Evolutionary conservation across 257 asterid species (phyloP).

Genomic region (Fraxinus cuspidata): DNA sequence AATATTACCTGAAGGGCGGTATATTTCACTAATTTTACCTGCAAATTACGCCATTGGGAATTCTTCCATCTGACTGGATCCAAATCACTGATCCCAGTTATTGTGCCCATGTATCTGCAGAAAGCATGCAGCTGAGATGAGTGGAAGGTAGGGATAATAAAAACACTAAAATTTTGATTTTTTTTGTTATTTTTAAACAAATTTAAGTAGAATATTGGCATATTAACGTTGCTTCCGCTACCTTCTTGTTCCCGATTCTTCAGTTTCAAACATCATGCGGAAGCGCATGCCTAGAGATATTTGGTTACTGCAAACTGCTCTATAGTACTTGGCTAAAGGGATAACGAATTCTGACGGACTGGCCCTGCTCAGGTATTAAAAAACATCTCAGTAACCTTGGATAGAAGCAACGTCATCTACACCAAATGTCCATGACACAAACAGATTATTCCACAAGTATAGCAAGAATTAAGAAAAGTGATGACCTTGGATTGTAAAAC

Average conservation of each 20-base stretch:
- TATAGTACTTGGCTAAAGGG: slow-evolving; percentile 21
- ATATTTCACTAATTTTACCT: slow-evolving; percentile 26
- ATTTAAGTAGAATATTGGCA: neutral
- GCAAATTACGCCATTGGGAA: slow-evolving; percentile 63
- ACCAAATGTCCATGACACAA: neutral
- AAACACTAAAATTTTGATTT: neutral
- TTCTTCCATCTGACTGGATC: slow-evolving; percentile 58
- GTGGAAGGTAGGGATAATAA: neutral
- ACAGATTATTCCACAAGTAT: neutral
- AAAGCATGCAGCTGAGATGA: neutral
- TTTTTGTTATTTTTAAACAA: neutral
- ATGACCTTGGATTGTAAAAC: slow-evolving; percentile 35
- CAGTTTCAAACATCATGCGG: slow-evolving; percentile 30
- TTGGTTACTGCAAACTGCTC: slow-evolving; percentile 18
- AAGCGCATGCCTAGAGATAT: slow-evolving; percentile 29
- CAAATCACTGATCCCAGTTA: slow-evolving; percentile 52
- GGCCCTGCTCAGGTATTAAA: slow-evolving; percentile 19
- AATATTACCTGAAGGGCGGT: too few relatives aligned
- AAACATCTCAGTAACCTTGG: neutral
- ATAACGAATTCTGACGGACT: slow-evolving; percentile 25
- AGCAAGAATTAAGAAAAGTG: neutral
- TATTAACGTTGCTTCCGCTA: slow-evolving; percentile 15
- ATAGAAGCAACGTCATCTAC: neutral
- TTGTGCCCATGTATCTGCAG: slow-evolving; percentile 57
- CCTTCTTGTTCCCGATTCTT: slow-evolving; percentile 47